phyloP scores from a whole-genome alignment of 371 early-diverging fungal genomes.

The Coemansia linderi region DNA sequence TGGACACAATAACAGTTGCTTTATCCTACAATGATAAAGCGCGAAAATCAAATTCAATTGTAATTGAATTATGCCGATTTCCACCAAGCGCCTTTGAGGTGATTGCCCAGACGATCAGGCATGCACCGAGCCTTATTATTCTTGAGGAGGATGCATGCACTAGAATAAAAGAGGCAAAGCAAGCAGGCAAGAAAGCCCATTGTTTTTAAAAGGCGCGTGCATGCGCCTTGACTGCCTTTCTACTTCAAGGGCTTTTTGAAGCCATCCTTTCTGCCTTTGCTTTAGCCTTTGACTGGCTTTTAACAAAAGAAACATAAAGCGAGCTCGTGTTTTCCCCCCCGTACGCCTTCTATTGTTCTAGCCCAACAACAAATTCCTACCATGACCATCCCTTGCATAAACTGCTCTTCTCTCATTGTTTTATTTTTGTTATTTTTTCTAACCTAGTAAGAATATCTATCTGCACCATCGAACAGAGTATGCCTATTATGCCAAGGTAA shows the following conservation, averaged over 20 bases:
- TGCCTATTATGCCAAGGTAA: neutral
- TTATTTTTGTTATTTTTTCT: neutral
- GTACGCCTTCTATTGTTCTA: too few species aligned
- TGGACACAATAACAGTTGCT: neutral
- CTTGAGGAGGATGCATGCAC: constrained; percentile 1
- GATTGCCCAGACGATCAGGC: neutral
- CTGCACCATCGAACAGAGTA: neutral
- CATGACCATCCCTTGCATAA: neutral
- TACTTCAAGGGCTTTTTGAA: neutral
- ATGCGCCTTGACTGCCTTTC: neutral
- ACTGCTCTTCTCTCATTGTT: neutral
- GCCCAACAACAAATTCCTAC: neutral
- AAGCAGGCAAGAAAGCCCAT: neutral
- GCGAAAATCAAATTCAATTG: constrained; percentile 6
- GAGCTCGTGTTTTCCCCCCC: neutral
- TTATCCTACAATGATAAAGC: neutral
- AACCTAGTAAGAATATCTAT: neutral
- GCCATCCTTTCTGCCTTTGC: neutral
- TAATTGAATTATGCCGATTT: neutral
- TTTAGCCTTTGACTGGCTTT: neutral
- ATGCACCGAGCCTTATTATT: neutral
- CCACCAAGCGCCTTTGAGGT: neutral
- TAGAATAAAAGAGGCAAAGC: neutral
- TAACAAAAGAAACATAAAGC: neutral
- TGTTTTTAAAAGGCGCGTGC: neutral